Conservation (phyloP, 208 protist genomes). For the Wallacemonas sp. region DNA sequence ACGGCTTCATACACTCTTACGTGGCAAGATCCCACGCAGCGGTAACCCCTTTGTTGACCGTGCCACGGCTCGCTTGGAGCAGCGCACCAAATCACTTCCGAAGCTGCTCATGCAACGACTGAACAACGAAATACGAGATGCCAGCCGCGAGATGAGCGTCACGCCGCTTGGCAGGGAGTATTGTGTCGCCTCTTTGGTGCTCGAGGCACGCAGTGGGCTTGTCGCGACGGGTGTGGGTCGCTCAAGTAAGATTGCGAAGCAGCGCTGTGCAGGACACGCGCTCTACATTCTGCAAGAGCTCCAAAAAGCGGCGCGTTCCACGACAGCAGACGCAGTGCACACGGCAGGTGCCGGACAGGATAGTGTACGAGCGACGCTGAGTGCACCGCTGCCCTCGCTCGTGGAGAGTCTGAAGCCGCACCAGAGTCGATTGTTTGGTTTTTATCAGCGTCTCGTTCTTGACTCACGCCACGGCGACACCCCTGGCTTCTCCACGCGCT, state of each 20-base stretch:
- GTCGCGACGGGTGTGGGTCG: constrained; percentile 50
- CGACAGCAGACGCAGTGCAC: too few species aligned
- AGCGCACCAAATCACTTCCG: constrained; percentile 15
- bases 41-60: constrained; percentile 56
- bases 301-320: constrained; percentile 2
- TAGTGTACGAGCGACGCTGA: too few species aligned
- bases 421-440: constrained; percentile 38
- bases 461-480: neutral
- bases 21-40: constrained; percentile 31
- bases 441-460: constrained; percentile 46
- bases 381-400: constrained; percentile 30
- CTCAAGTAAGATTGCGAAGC: constrained; percentile 48
- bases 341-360: too few species aligned
- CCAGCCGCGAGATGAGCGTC: constrained; percentile 32
- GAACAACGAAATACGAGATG: constrained; percentile 39
- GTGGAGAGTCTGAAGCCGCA: constrained; percentile 42
- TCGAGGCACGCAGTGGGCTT: constrained; percentile 38
- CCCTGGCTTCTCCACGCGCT: constrained; percentile 5
- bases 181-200: constrained; percentile 48
- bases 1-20: constrained; percentile 20
- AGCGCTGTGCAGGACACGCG: constrained; percentile 68
- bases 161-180: constrained; percentile 26
- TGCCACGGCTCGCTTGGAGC: constrained; percentile 32
- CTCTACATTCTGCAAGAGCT: constrained; percentile 39
- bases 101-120: constrained; percentile 34